Conservation (phyloP, 139 green algal species). For the Chlorella sp. region DNA sequence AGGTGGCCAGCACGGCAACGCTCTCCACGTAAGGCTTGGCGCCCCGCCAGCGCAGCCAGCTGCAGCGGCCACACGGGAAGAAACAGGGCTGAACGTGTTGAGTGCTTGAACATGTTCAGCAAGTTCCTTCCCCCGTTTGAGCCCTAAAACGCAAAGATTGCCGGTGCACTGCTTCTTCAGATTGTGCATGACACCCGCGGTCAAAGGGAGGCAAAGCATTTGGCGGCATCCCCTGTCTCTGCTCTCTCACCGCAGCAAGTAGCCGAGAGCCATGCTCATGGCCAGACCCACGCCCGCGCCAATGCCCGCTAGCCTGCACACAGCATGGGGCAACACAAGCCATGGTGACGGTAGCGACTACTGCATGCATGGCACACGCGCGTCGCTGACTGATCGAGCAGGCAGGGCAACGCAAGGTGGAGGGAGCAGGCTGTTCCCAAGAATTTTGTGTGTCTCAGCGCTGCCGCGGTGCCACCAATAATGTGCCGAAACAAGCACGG, state of each 20-base stretch:
- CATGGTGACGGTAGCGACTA: background rate
- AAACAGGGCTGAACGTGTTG: too few relatives aligned
- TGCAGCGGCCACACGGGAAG: too few relatives aligned
- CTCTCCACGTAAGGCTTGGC: conserved; percentile 60
- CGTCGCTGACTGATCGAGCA: too few relatives aligned
- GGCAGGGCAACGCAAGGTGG: too few relatives aligned
- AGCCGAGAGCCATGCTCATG: conserved; percentile 54
- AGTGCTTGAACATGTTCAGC: too few relatives aligned
- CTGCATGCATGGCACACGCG: too few relatives aligned
- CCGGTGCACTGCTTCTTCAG: background rate
- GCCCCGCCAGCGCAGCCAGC: conserved; percentile 60
- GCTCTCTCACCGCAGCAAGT: conserved; percentile 49
- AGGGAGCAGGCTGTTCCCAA: too few relatives aligned
- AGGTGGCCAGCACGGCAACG: conserved; percentile 65
- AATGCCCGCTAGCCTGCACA: conserved; percentile 41
- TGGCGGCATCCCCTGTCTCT: background rate
- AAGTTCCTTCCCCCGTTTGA: too few relatives aligned
- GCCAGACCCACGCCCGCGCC: conserved; percentile 69
- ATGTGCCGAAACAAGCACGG: too few relatives aligned
- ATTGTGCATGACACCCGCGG: background rate
- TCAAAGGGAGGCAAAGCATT: background rate
- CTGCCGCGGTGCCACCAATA: too few relatives aligned
- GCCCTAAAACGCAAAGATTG: background rate
- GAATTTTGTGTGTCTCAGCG: too few relatives aligned
- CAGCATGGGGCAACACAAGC: background rate